Evolutionary conservation across 257 asterid genomes (phyloP), one percentile per base, ranked within the genome.

Genomic region (Ballota nigra): DNA sequence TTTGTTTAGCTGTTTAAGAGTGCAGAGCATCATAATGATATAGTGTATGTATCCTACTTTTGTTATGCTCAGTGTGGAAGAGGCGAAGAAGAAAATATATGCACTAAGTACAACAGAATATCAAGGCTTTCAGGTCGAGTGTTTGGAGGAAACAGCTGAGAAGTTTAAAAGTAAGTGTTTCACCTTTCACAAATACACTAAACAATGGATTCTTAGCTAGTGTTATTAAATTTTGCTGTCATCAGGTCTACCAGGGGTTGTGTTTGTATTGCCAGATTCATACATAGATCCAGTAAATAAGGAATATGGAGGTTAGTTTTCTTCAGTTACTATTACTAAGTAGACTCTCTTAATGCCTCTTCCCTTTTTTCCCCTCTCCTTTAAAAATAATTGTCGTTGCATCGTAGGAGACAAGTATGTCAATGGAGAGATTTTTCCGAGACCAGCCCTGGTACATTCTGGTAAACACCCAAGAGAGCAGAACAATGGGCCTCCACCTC

Each of bases 11-110:
- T 7, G 15, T 19, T 47, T 33, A 63, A 1, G 18, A 19, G 36
- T 31, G 23, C 40, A 47, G 66, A 55, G 51, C 31, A 11, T 22
- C 16, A 33, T 53, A 6, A 22, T 75, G 41, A 29, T 68, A 36
- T 60, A 23, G 29, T 40, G 34, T 8, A 61, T 19, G 19, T 45
- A n/a, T 53, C 66, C 26, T 34, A 57, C 62, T 52, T 34, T 33
- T 75, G 71, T 65, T 70, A 20, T 66, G 31, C 81, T 56, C 89
- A 91, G 99, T 51, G 89, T 88, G 73, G 98, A 95, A 72, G 98
- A 92, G 87, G 98, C 99, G 53, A 95, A 89, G 85, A 88, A 92
- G 88, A 95, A 66, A 78, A 85, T 95, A 57, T 95, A 95, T 83
- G 96, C 99, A 24, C 83, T 89, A 29, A 88, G 98, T 73, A 95